phyloP scores from a whole-genome alignment of 768 basidiomycete genomes.

The Amylocystis lapponica region DNA sequence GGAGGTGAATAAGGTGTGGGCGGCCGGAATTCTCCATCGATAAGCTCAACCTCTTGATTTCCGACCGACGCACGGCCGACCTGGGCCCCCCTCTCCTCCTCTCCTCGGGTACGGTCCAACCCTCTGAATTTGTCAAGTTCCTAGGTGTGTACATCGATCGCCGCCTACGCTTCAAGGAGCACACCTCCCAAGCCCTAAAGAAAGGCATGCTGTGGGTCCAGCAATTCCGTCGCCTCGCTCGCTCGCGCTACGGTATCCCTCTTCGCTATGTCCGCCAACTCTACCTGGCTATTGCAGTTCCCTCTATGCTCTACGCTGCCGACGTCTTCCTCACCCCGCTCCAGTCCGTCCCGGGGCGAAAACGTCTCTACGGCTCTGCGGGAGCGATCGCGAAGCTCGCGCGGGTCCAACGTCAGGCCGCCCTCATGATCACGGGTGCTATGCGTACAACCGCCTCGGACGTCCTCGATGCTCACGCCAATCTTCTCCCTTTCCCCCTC shows the following conservation, averaged over 20 bases:
- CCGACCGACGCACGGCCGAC: background rate
- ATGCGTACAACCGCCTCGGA: conserved; percentile 19
- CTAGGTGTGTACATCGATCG: conserved; percentile 28
- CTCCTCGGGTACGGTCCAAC: conserved; percentile 10
- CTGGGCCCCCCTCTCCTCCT: conserved; percentile 10
- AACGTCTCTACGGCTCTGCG: background rate
- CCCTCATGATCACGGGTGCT: conserved; percentile 16
- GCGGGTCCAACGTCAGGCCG: conserved; percentile 18
- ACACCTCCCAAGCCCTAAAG: conserved; percentile 10
- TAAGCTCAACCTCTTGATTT: conserved; percentile 14
- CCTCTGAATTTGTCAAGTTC: conserved; percentile 17
- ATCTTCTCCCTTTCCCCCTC: conserved; percentile 13
- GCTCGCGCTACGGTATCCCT: conserved; percentile 14
- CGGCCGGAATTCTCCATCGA: conserved; percentile 15
- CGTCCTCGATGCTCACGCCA: conserved; percentile 14
- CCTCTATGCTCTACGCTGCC: too few relatives aligned
- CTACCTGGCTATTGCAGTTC: too few relatives aligned
- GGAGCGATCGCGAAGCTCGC: conserved; percentile 7
- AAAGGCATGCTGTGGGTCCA: conserved; percentile 20
- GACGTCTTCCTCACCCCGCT: conserved; percentile 4
- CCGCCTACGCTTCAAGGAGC: conserved; percentile 20
- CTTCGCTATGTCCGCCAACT: conserved; percentile 8
- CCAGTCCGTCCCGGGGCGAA: background rate
- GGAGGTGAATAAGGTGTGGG: too few relatives aligned
- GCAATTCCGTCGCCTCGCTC: conserved; percentile 18